These are phyloP conservation scores for Fusarium secorum DNA, from an alignment of 2,329 filamentous ascomycete species.

Conservation along the genomic window DNA sequence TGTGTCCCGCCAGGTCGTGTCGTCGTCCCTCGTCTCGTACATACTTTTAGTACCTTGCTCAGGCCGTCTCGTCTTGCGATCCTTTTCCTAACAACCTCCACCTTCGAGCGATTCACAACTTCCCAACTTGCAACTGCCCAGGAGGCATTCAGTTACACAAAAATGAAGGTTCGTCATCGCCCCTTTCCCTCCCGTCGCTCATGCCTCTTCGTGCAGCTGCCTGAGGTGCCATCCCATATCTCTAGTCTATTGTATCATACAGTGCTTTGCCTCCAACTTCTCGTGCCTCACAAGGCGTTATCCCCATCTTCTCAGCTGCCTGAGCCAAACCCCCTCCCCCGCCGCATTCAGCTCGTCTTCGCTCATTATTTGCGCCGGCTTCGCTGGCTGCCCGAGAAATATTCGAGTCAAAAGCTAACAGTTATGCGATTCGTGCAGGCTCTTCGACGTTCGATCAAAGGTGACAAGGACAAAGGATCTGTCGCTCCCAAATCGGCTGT, in stretches of 20 bases:
- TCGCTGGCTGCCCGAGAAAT: conserved; percentile 21
- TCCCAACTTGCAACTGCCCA: conserved; percentile 41
- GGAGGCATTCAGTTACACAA: conserved; percentile 46
- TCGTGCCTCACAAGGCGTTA: conserved; percentile 11
- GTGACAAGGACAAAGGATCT: conserved; percentile 81
- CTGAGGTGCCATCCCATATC: background rate
- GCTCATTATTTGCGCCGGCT: conserved; percentile 19
- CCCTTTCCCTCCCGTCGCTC: conserved; percentile 26
- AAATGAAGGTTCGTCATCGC: conserved; percentile 48
- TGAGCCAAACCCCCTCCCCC: conserved; percentile 26
- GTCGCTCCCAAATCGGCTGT: conserved; percentile 86
- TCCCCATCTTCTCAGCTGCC: conserved; percentile 7
- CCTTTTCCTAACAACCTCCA: conserved; percentile 32
- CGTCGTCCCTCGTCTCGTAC: conserved; percentile 10
- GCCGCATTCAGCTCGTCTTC: conserved; percentile 9
- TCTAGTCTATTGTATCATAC: conserved; percentile 3
- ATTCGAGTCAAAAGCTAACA: conserved; percentile 48
- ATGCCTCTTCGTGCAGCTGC: conserved; percentile 9
- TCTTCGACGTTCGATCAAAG: conserved; percentile 88
- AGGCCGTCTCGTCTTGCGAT: conserved; percentile 34
- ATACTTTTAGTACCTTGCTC: conserved; percentile 5
- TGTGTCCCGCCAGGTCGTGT: conserved; percentile 22
- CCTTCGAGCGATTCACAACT: conserved; percentile 36
- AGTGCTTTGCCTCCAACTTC: conserved; percentile 6
- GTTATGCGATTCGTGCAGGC: conserved; percentile 65